Evolutionary conservation across 805 yeast species (phyloP).

Genomic region (Candida cerambycidarum): DNA sequence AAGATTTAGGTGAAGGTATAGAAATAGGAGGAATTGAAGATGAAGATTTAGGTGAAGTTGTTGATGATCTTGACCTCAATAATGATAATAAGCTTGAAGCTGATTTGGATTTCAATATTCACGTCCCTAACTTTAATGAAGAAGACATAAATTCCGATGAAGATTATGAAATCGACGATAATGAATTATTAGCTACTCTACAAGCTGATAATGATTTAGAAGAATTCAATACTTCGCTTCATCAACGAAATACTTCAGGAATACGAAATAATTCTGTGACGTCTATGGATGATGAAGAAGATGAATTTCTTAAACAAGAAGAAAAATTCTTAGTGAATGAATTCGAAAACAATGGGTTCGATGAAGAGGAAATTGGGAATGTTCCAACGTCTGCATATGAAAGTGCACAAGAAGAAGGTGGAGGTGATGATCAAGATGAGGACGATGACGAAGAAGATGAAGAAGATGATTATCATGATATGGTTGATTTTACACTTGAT

Average conservation of each 20-base stretch:
- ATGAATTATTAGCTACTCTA: slow-evolving; percentile 45
- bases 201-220: slow-evolving; percentile 48
- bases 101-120: slow-evolving; percentile 33
- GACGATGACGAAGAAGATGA: slow-evolving; percentile 25
- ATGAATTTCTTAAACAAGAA: slow-evolving; percentile 42
- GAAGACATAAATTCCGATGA: slow-evolving; percentile 56
- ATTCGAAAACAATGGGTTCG: slow-evolving; percentile 46
- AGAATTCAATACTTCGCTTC: slow-evolving; percentile 26
- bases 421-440: slow-evolving; percentile 2
- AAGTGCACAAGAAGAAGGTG: slow-evolving; percentile 9
- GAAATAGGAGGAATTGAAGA: slow-evolving; percentile 31
- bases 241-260: slow-evolving; percentile 15
- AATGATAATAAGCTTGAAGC: slow-evolving; percentile 13
- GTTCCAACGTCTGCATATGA: slow-evolving; percentile 15
- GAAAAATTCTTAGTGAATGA: slow-evolving; percentile 46
- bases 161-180: slow-evolving; percentile 60
- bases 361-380: slow-evolving; percentile 32
- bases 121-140: slow-evolving; percentile 53
- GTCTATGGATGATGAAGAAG: slow-evolving; percentile 33
- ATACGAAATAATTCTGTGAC: slow-evolving; percentile 26
- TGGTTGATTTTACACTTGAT: slow-evolving; percentile 36
- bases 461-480: slow-evolving; percentile 42
- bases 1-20: slow-evolving; percentile 57
- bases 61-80: slow-evolving; percentile 10
- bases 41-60: slow-evolving; percentile 12